These are phyloP conservation scores for Boletus patriciae DNA, from an alignment of 768 basidiomycete genomes.

Conservation along the genomic window DNA sequence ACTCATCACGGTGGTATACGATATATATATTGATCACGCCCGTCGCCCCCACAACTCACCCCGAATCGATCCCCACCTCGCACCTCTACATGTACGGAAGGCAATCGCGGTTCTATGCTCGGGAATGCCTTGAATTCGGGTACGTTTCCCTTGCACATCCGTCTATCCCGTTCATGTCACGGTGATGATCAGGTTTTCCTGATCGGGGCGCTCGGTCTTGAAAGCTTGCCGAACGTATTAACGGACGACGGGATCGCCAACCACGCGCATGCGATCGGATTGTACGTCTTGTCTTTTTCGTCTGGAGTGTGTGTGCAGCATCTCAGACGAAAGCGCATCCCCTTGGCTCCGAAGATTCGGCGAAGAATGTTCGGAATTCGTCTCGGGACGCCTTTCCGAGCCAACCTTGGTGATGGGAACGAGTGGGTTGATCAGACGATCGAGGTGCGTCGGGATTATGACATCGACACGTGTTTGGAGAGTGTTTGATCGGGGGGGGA, in stretches of 20 bases:
- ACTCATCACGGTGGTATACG: background rate
- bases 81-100: too few species aligned
- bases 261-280: slow-evolving; percentile 61
- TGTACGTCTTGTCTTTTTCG: slow-evolving; percentile 40
- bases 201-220: background rate
- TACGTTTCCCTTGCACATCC: slow-evolving; percentile 48
- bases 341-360: too few species aligned
- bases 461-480: slow-evolving; percentile 48
- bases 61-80: background rate
- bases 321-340: background rate
- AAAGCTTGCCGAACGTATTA: slow-evolving; percentile 57
- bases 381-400: slow-evolving; percentile 38
- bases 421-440: slow-evolving; percentile 44
- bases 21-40: background rate
- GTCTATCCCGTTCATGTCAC: background rate
- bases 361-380: slow-evolving; percentile 41
- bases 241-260: slow-evolving; percentile 57
- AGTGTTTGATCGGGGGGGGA: slow-evolving; percentile 44
- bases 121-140: slow-evolving; percentile 37
- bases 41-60: background rate
- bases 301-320: background rate
- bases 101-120: slow-evolving; percentile 50
- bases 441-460: slow-evolving; percentile 48
- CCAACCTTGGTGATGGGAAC: slow-evolving; percentile 50
- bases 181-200: background rate